Evolutionary conservation across 2,329 filamentous ascomycete species (phyloP).

Genomic region (Paecilomyces formosus): DNA sequence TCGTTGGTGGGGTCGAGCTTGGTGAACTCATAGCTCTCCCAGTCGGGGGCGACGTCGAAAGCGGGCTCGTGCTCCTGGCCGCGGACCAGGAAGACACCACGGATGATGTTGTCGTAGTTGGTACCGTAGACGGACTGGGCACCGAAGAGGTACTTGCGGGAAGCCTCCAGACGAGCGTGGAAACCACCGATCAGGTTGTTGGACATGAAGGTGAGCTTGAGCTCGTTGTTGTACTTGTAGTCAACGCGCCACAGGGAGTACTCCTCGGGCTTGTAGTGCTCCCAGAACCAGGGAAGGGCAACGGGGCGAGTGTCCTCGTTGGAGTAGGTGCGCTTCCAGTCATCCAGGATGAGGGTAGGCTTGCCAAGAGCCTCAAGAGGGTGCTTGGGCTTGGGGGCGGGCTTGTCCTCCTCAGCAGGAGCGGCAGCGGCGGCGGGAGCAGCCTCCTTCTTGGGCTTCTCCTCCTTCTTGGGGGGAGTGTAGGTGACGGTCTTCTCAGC

Average conservation of each 20-base stretch:
- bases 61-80: conserved; percentile 79
- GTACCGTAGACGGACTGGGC: conserved; percentile 79
- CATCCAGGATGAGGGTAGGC: conserved; percentile 76
- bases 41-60: conserved; percentile 96
- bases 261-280: conserved; percentile 87
- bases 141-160: conserved; percentile 97
- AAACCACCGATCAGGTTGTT: conserved; percentile 97
- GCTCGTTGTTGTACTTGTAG: conserved; percentile 99
- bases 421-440: conserved; percentile 53
- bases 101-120: conserved; percentile 82
- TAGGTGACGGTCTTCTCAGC: conserved; percentile 74
- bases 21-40: conserved; percentile 90
- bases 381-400: conserved; percentile 89
- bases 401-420: conserved; percentile 55
- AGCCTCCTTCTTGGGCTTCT: conserved; percentile 62
- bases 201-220: conserved; percentile 97
- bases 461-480: conserved; percentile 64
- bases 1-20: conserved; percentile 87
- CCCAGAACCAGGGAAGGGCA: conserved; percentile 97
- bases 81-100: conserved; percentile 91
- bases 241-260: conserved; percentile 91
- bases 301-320: conserved; percentile 79
- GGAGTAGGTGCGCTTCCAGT: conserved; percentile 99
- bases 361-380: conserved; percentile 78
- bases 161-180: conserved; percentile 92